These are phyloP conservation scores for Fraxinus americana DNA, from an alignment of 257 asterid species.

Conservation along the genomic window DNA sequence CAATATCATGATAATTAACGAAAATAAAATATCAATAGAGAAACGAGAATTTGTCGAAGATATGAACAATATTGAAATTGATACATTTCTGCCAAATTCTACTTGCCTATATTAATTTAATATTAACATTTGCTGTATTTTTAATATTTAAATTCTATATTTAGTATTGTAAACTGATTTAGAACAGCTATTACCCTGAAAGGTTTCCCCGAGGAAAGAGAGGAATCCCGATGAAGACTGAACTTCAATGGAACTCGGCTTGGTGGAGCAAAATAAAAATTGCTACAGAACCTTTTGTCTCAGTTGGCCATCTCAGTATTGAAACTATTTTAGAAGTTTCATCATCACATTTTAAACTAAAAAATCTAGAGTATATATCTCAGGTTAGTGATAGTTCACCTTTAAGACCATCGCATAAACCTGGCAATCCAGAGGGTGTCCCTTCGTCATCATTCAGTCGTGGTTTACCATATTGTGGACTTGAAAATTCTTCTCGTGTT, in stretches of 20 bases:
- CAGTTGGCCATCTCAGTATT: not conserved
- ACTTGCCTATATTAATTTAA: not conserved
- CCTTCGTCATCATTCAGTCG: conserved; percentile 33
- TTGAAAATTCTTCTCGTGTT: conserved; percentile 29
- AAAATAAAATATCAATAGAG: not conserved
- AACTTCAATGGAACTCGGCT: not conserved
- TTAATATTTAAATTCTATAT: not conserved
- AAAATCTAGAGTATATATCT: not conserved
- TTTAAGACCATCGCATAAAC: conserved; percentile 32
- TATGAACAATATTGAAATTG: not conserved
- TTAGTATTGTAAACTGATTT: not conserved
- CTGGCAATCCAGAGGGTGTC: conserved; percentile 29
- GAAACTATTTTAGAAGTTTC: not conserved
- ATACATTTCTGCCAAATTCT: not conserved
- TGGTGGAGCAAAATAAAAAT: not conserved
- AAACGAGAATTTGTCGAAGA: not conserved
- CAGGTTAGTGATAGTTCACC: conserved; percentile 36
- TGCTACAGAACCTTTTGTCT: not conserved
- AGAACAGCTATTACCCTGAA: not conserved
- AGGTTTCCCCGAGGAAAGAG: not conserved
- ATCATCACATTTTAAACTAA: not conserved
- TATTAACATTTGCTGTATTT: not conserved
- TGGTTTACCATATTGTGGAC: conserved; percentile 38
- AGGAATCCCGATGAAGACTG: not conserved
- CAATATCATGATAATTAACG: not conserved